A percentile compares a stretch with the other conserved stretches of the same genome.
These are phyloP conservation scores for Colletotrichum neosansevieriae DNA, from an alignment of 2,329 filamentous ascomycete genomes.

Conservation along the genomic window DNA sequence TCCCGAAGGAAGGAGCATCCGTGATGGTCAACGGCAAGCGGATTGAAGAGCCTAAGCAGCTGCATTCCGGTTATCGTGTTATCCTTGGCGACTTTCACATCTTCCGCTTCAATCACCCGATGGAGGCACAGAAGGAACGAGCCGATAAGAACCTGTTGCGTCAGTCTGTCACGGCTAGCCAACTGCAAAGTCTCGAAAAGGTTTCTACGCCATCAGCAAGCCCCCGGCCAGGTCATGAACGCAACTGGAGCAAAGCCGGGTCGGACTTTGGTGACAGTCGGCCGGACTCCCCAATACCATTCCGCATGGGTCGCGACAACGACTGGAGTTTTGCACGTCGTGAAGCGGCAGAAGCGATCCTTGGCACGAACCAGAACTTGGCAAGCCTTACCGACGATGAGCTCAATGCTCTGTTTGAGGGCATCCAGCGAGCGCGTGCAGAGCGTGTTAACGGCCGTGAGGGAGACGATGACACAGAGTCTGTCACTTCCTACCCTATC, in stretches of 20 bases:
- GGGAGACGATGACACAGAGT: conserved; percentile 90
- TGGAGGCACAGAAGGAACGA: conserved; percentile 93
- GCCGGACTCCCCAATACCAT: conserved; percentile 82
- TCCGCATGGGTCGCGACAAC: conserved; percentile 79
- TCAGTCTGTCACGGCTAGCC: conserved; percentile 78
- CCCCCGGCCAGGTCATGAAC: conserved; percentile 76
- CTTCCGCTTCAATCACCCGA: conserved; percentile 97
- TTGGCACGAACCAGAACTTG: conserved; percentile 93
- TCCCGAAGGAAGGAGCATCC: conserved; percentile 90
- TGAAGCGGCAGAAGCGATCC: conserved; percentile 91
- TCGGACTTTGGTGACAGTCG: conserved; percentile 85
- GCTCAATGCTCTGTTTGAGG: conserved; percentile 91
- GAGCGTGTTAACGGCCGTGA: conserved; percentile 79
- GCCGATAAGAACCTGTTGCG: conserved; percentile 89
- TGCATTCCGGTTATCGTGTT: conserved; percentile 93
- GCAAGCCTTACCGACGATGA: conserved; percentile 92
- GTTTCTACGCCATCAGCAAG: conserved; percentile 73
- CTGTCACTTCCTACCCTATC: conserved; percentile 85
- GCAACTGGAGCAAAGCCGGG: conserved; percentile 80
- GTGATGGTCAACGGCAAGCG: conserved; percentile 98
- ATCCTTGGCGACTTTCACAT: conserved; percentile 99
- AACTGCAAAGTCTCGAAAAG: conserved; percentile 69
- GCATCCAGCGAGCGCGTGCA: conserved; percentile 89
- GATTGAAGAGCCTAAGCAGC: conserved; percentile 84
- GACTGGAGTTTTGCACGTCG: conserved; percentile 95